phyloP scores from a whole-genome alignment of 495 filamentous ascomycete genomes.

The Gamarada debralockiae region DNA sequence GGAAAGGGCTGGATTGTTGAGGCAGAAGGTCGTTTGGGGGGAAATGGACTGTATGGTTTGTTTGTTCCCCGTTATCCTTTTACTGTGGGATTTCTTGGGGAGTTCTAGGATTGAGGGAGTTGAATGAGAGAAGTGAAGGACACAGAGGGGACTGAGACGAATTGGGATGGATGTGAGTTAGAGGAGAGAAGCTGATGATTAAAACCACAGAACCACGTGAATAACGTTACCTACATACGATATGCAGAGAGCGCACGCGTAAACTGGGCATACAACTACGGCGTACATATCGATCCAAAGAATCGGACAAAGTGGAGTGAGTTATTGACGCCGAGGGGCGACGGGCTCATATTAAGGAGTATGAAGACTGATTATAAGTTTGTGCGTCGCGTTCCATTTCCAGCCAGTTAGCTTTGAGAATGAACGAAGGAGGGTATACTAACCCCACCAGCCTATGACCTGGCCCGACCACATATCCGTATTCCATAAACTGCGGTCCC shows the following conservation, averaged over 20 bases:
- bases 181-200: background rate
- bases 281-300: slow-evolving; percentile 59
- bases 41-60: slow-evolving; percentile 70
- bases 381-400: slow-evolving; percentile 41
- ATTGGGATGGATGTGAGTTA: too few relatives aligned
- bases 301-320: slow-evolving; percentile 66
- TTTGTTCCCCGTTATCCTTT: slow-evolving; percentile 11
- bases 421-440: background rate
- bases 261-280: slow-evolving; percentile 79
- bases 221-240: slow-evolving; percentile 79
- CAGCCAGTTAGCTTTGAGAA: background rate
- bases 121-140: too few relatives aligned
- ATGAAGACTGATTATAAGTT: slow-evolving; percentile 91
- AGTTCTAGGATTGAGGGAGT: too few relatives aligned
- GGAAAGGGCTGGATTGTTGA: slow-evolving; percentile 59
- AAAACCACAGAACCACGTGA: slow-evolving; percentile 68
- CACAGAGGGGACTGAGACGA: slow-evolving; percentile 49
- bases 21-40: slow-evolving; percentile 81
- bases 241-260: slow-evolving; percentile 84
- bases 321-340: slow-evolving; percentile 59
- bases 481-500: slow-evolving; percentile 73
- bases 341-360: slow-evolving; percentile 75
- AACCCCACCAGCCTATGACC: slow-evolving; percentile 65
- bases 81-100: slow-evolving; percentile 25
- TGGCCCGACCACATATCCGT: slow-evolving; percentile 85